Percentiles rank a stretch among this genome's conserved stretches.
Conservation (phyloP, 129 eudicot genomes). For the Heracleum sosnowskyi region DNA sequence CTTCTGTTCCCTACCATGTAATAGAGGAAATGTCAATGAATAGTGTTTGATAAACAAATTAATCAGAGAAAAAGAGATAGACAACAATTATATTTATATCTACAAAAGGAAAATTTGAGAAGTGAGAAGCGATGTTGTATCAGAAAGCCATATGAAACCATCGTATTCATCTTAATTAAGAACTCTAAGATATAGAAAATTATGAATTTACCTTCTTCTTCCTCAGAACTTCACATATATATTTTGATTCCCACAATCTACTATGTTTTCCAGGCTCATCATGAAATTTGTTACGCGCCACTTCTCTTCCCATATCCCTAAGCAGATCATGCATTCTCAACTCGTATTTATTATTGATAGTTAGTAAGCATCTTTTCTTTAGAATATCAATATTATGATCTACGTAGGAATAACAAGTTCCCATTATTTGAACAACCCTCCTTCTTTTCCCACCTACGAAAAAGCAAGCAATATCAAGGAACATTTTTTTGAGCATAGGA, state of each 20-base stretch:
- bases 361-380: background rate
- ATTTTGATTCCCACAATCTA: background rate
- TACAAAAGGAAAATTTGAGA: too few species aligned
- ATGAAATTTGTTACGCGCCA: background rate
- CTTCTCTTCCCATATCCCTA: background rate
- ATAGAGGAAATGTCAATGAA: background rate
- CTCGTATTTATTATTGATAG: background rate
- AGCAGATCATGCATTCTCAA: conserved; percentile 3
- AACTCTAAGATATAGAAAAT: background rate
- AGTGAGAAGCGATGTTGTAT: too few species aligned
- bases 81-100: too few species aligned
- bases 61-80: too few species aligned
- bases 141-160: background rate
- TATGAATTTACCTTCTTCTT: background rate
- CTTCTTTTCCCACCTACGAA: conserved; percentile 6
- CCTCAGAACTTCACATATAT: background rate
- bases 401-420: conserved; percentile 2
- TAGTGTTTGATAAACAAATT: background rate
- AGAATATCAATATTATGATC: background rate
- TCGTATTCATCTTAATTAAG: background rate
- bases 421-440: background rate
- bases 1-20: background rate
- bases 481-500: background rate
- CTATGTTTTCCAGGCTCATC: background rate
- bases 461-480: conserved; percentile 28